phyloP scores from a whole-genome alignment of 768 basidiomycete species.

The Serendipita sp. region DNA sequence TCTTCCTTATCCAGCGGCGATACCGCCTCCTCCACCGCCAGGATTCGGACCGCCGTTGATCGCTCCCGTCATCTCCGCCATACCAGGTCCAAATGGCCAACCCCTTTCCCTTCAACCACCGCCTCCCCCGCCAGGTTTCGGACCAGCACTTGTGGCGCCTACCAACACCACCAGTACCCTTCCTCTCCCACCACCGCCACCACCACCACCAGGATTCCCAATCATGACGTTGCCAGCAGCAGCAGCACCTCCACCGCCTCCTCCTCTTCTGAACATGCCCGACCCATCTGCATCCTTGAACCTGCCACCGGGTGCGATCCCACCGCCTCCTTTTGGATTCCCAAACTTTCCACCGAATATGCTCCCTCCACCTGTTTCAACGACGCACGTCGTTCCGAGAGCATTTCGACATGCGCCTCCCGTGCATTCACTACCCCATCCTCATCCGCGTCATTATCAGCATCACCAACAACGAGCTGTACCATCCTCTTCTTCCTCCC shows the following conservation, averaged over 20 bases:
- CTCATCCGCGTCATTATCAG: too few relatives aligned
- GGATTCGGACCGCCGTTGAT: conserved; percentile 19
- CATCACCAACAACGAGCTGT: too few relatives aligned
- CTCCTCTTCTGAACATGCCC: conserved; percentile 14
- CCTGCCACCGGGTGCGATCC: conserved; percentile 10
- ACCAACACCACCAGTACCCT: background rate
- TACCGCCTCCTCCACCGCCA: too few relatives aligned
- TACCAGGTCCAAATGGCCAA: too few relatives aligned
- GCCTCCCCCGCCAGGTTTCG: conserved; percentile 14
- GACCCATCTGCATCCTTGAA: conserved; percentile 12
- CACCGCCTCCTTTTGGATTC: conserved; percentile 16
- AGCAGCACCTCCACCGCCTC: too few relatives aligned
- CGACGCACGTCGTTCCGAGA: background rate
- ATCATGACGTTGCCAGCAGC: too few relatives aligned
- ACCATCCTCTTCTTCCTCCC: conserved; percentile 15
- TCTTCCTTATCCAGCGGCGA: conserved; percentile 5
- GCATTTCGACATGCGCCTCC: background rate
- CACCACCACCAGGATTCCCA: conserved; percentile 12
- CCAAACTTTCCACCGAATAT: conserved; percentile 19
- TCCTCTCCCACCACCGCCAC: conserved; percentile 6
- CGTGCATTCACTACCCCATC: conserved; percentile 17
- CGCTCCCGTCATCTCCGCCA: conserved; percentile 18
- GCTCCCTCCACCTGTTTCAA: conserved; percentile 14
- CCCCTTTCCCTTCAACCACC: too few relatives aligned
- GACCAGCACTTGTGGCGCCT: conserved; percentile 21